Conservation (phyloP, 106 monocot genomes). For the Acanthochlamys bracteata region DNA sequence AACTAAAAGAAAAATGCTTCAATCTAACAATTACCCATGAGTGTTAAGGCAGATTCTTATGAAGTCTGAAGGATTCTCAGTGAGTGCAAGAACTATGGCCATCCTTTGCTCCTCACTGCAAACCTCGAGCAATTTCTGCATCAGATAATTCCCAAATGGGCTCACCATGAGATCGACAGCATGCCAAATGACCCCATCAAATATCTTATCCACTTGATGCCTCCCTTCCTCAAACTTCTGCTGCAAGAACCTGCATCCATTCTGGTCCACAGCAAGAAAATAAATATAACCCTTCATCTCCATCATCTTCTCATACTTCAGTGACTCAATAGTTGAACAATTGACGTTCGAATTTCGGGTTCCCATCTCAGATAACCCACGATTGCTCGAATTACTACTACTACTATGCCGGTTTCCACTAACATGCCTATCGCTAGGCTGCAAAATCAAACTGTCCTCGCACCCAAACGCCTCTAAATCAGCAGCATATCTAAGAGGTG, state of each 20-base stretch:
- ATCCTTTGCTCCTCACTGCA: constrained; percentile 57
- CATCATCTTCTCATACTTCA: constrained; percentile 19
- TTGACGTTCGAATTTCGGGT: not conserved
- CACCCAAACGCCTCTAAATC: constrained; percentile 18
- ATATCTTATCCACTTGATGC: constrained; percentile 42
- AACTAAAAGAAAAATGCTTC: not conserved
- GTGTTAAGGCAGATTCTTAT: constrained; percentile 39
- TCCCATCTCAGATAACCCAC: constrained; percentile 1
- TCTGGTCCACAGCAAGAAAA: constrained; percentile 55
- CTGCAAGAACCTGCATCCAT: constrained; percentile 64
- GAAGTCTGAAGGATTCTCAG: constrained; percentile 26
- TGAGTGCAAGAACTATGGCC: constrained; percentile 36
- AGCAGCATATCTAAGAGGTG: not conserved
- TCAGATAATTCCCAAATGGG: constrained; percentile 75
- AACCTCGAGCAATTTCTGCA: constrained; percentile 69
- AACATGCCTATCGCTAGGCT: constrained; percentile 9
- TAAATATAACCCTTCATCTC: constrained; percentile 30
- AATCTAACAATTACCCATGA: constrained; percentile 49
- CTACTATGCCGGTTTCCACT: not conserved
- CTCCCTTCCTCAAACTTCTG: constrained; percentile 49
- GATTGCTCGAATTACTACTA: not conserved
- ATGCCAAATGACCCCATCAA: constrained; percentile 52
- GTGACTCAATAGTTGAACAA: not conserved
- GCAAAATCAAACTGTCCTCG: constrained; percentile 27
- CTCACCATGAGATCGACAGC: constrained; percentile 58